These are phyloP conservation scores for Auxenochlorella pyrenoidosa DNA, from an alignment of 139 green algal genomes.

Conservation along the genomic window DNA sequence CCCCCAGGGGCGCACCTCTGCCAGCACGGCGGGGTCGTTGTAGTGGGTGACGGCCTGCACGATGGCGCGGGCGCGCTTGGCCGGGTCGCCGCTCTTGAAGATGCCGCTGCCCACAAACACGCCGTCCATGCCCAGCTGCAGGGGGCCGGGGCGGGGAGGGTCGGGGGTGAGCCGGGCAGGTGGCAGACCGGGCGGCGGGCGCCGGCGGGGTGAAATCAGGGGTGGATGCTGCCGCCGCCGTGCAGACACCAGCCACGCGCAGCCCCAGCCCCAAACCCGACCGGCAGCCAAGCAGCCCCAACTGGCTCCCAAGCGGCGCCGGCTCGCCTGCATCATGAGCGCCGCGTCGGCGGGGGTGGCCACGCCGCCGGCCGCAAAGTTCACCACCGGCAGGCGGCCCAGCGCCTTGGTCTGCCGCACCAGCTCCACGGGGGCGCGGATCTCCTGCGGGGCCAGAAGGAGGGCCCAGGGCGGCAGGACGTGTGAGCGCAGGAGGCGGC, in stretches of 20 bases:
- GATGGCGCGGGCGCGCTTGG: slow-evolving; percentile 93
- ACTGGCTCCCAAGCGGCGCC: too few species aligned
- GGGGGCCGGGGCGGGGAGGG: too few species aligned
- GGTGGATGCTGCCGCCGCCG: too few species aligned
- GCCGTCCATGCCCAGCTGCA: slow-evolving; percentile 83
- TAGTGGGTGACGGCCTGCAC: slow-evolving; percentile 99
- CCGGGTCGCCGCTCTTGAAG: slow-evolving; percentile 98
- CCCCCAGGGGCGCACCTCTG: slow-evolving; percentile 59
- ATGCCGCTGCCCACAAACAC: slow-evolving; percentile 99
- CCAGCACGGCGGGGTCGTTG: slow-evolving; percentile 96
- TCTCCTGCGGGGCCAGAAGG: slow-evolving; percentile 65
- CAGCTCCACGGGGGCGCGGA: slow-evolving; percentile 94
- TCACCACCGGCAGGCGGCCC: slow-evolving; percentile 96
- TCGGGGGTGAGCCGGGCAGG: too few species aligned
- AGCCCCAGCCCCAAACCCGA: too few species aligned
- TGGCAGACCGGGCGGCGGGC: too few species aligned
- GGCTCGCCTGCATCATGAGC: slow-evolving; percentile 90
- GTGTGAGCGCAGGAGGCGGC: too few species aligned
- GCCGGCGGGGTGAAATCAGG: too few species aligned
- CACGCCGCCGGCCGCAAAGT: slow-evolving; percentile 99
- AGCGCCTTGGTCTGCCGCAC: slow-evolving; percentile 86
- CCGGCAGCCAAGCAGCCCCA: too few species aligned
- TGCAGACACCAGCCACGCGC: too few species aligned
- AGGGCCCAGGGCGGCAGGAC: neutral
- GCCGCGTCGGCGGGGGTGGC: slow-evolving; percentile 98